phyloP scores from a whole-genome alignment of 208 protist species.

The Trypanosoma theileri region DNA sequence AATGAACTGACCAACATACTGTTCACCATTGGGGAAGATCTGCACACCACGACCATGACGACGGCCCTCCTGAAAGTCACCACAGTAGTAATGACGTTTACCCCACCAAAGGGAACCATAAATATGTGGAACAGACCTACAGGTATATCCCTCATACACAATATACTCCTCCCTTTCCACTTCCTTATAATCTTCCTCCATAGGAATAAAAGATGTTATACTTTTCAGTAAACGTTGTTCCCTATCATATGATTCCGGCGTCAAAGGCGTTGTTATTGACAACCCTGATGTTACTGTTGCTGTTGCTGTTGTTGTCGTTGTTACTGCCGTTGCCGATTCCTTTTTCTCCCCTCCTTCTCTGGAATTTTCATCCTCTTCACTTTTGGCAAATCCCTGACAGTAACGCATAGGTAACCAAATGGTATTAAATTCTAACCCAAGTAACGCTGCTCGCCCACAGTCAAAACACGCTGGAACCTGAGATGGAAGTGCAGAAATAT shows the following conservation, averaged over 20 bases:
- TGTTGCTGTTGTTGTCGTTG: background rate
- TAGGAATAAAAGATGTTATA: background rate
- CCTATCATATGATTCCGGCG: background rate
- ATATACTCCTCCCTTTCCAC: constrained; percentile 5
- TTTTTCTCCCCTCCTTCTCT: background rate
- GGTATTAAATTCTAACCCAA: constrained; percentile 46
- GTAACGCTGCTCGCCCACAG: constrained; percentile 51
- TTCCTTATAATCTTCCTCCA: background rate
- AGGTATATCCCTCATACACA: constrained; percentile 78
- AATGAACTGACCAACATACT: constrained; percentile 65
- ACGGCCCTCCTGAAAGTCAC: constrained; percentile 58
- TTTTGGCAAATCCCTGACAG: constrained; percentile 13
- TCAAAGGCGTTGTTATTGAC: background rate
- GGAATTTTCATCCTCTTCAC: background rate
- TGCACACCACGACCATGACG: constrained; percentile 65
- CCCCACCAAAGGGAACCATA: constrained; percentile 85
- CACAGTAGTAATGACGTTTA: constrained; percentile 53
- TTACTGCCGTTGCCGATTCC: background rate
- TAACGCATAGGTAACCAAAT: constrained; percentile 74
- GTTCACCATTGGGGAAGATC: constrained; percentile 62
- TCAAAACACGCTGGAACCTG: constrained; percentile 66
- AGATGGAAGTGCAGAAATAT: constrained; percentile 29
- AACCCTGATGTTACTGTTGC: background rate
- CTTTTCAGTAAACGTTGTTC: background rate
- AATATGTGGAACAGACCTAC: constrained; percentile 60